Evolutionary conservation across 2,329 filamentous ascomycete genomes (phyloP).

Genomic region (Aphanoascus verrucosus): DNA sequence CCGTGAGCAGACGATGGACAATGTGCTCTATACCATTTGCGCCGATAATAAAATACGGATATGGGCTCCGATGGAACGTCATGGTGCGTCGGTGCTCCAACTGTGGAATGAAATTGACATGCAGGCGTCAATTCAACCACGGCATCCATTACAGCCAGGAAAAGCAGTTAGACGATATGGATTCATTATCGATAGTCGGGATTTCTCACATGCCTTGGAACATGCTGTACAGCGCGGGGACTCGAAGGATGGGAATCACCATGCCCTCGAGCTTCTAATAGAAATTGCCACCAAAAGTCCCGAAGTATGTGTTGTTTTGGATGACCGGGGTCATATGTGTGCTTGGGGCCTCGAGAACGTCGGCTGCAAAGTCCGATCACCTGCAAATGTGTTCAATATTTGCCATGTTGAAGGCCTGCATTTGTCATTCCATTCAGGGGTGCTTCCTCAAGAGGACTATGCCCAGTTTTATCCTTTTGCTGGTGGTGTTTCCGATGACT

Average conservation of each 20-base stretch:
- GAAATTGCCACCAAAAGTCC: slow-evolving; percentile 74
- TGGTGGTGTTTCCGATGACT: slow-evolving; percentile 48
- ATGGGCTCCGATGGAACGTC: slow-evolving; percentile 68
- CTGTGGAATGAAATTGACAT: slow-evolving; percentile 77
- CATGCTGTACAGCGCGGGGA: slow-evolving; percentile 56
- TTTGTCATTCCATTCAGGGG: slow-evolving; percentile 28
- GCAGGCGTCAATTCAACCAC: slow-evolving; percentile 54
- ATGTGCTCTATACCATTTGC: slow-evolving; percentile 83
- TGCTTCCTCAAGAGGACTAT: slow-evolving; percentile 40
- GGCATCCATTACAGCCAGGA: slow-evolving; percentile 32
- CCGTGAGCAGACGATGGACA: slow-evolving; percentile 66
- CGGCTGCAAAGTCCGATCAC: slow-evolving; percentile 55
- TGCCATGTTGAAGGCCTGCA: slow-evolving; percentile 58
- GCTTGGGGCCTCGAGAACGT: slow-evolving; percentile 89
- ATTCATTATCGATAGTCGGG: slow-evolving; percentile 71
- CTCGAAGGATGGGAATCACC: slow-evolving; percentile 49
- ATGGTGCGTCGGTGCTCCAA: slow-evolving; percentile 56
- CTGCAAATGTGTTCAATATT: slow-evolving; percentile 70
- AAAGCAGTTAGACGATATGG: slow-evolving; percentile 50
- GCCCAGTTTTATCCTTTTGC: slow-evolving; percentile 65
- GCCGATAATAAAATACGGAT: slow-evolving; percentile 69
- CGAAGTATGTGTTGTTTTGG: slow-evolving; percentile 77
- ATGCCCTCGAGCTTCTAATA: slow-evolving; percentile 72
- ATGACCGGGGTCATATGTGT: slow-evolving; percentile 75
- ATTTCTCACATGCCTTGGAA: slow-evolving; percentile 62